Conservation (phyloP, 768 basidiomycete species). For the Calocybe cyanea region DNA sequence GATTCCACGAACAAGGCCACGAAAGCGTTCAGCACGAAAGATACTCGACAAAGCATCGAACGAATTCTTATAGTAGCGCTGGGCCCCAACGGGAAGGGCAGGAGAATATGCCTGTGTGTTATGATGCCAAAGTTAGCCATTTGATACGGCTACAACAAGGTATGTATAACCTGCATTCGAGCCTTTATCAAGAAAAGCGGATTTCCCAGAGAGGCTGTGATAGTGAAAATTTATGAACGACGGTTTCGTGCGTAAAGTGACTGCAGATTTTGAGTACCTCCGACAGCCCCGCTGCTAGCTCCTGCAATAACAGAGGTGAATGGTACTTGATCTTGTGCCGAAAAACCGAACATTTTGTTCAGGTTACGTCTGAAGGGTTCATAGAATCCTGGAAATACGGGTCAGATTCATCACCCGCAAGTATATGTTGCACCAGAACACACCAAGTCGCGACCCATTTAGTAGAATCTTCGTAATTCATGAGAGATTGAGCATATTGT, state of each 20-base stretch:
- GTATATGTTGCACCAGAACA: constrained; percentile 11
- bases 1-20: constrained; percentile 85
- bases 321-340: constrained; percentile 62
- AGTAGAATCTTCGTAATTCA: constrained; percentile 65
- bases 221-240: constrained; percentile 1
- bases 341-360: constrained; percentile 66
- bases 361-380: constrained; percentile 79
- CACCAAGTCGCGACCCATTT: constrained; percentile 88
- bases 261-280: constrained; percentile 46
- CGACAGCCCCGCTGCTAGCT: constrained; percentile 85
- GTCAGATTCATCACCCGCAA: not conserved
- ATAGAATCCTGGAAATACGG: constrained; percentile 74
- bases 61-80: constrained; percentile 86
- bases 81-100: constrained; percentile 88
- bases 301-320: constrained; percentile 83
- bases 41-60: constrained; percentile 81
- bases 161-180: constrained; percentile 79
- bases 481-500: constrained; percentile 7
- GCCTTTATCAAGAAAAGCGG: constrained; percentile 96
- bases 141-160: not conserved
- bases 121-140: too few relatives aligned
- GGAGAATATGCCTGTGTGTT: constrained; percentile 85
- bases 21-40: constrained; percentile 67
- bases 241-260: not conserved
- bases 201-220: constrained; percentile 71